A percentile compares a stretch with the other conserved stretches of the same genome.
phyloP scores from a whole-genome alignment of 495 filamentous ascomycete genomes.

The Neurospora sp. region DNA sequence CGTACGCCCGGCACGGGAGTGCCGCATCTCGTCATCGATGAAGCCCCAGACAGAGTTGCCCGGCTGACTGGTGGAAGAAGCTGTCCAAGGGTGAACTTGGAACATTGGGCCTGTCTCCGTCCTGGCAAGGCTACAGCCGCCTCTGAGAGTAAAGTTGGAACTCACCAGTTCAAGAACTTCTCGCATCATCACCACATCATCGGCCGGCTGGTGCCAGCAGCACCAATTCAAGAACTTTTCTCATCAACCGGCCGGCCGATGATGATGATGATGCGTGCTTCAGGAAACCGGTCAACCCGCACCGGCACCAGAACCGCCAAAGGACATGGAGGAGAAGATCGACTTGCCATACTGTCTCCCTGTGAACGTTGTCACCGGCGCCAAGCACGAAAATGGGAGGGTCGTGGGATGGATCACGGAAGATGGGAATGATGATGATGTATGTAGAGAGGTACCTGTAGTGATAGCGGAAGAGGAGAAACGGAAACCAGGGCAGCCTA shows the following conservation, averaged over 20 bases:
- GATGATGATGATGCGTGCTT: no score
- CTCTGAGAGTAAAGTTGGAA: no score
- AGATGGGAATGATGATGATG: neutral
- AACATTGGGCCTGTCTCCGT: neutral
- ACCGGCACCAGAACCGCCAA: no score
- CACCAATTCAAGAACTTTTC: no score
- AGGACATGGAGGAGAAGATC: slow-evolving; percentile 16
- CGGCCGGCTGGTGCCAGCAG: no score
- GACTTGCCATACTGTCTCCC: slow-evolving; percentile 18
- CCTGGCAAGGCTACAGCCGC: no score
- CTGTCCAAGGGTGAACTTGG: slow-evolving; percentile 1
- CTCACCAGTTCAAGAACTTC: neutral
- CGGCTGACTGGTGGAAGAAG: slow-evolving; percentile 18
- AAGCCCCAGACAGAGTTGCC: slow-evolving; percentile 14
- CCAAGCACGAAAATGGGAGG: slow-evolving; percentile 5
- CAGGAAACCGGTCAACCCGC: no score
- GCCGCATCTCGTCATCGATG: slow-evolving; percentile 16
- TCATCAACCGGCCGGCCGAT: no score
- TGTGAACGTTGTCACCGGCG: slow-evolving; percentile 17
- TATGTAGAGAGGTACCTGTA: neutral
- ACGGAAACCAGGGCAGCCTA: neutral
- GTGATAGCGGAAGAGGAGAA: neutral
- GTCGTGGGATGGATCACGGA: neutral
- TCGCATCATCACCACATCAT: no score
- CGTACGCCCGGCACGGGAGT: slow-evolving; percentile 3